Evolutionary conservation across 2,329 filamentous ascomycete genomes (phyloP).

Genomic region (Samsoniella hepiali): DNA sequence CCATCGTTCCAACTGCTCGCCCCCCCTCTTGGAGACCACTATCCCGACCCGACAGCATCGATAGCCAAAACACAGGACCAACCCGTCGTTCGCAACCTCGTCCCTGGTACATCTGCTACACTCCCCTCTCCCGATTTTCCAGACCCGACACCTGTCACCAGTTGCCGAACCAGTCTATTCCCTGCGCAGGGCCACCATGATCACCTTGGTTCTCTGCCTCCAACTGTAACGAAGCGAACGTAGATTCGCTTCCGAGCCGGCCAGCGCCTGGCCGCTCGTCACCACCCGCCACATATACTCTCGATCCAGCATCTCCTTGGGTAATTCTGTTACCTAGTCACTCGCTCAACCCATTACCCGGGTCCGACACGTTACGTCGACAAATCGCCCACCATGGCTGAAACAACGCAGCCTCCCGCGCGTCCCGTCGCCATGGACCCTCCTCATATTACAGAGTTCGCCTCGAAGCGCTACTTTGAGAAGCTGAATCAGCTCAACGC

Average conservation of each 20-base stretch:
- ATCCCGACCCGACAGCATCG: neutral
- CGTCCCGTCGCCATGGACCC: slow-evolving; percentile 52
- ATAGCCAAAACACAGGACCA: neutral
- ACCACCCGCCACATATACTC: neutral
- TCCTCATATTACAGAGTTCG: slow-evolving; percentile 63
- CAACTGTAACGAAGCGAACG: slow-evolving; percentile 13
- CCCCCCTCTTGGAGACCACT: neutral
- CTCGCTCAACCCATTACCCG: slow-evolving; percentile 23
- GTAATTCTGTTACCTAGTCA: slow-evolving; percentile 21
- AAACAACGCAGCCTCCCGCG: slow-evolving; percentile 26
- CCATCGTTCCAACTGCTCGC: neutral
- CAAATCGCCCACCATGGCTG: slow-evolving; percentile 31
- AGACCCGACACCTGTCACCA: neutral
- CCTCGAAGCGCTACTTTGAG: slow-evolving; percentile 61
- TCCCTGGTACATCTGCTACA: neutral
- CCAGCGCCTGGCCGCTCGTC: slow-evolving; percentile 16
- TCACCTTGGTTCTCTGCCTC: slow-evolving; percentile 8
- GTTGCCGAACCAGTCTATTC: neutral
- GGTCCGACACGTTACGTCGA: slow-evolving; percentile 2
- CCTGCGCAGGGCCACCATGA: slow-evolving; percentile 15
- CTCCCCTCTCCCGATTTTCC: neutral
- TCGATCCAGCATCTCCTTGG: slow-evolving; percentile 19
- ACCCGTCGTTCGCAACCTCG: neutral
- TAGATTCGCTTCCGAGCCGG: slow-evolving; percentile 19
- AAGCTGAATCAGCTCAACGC: slow-evolving; percentile 57